A percentile compares a stretch with the other conserved stretches of the same genome.
These are phyloP conservation scores for Picea glauca DNA, from an alignment of 75 land plant species.

Conservation along the genomic window DNA sequence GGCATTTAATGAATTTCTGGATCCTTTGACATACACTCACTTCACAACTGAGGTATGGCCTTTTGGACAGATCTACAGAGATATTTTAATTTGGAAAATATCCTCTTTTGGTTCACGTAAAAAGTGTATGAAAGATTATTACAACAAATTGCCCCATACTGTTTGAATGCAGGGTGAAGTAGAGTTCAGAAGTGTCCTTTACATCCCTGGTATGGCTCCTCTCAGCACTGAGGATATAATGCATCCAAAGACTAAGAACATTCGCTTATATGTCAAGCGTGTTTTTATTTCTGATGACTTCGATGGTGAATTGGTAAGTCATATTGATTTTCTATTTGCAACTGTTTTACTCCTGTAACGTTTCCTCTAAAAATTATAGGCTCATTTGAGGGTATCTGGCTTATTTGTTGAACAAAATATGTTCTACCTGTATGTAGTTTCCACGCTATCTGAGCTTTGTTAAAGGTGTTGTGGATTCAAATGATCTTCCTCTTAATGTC, in stretches of 20 bases:
- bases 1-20: conserved; percentile 90
- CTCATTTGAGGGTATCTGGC: neutral
- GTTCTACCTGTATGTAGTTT: conserved; percentile 44
- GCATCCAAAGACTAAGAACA: conserved; percentile 84
- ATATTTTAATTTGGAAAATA: neutral
- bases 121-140: neutral
- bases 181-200: conserved; percentile 89
- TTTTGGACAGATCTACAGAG: neutral
- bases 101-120: neutral
- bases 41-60: conserved; percentile 85
- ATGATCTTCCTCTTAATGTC: conserved; percentile 96
- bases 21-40: conserved; percentile 81
- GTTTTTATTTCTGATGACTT: conserved; percentile 98
- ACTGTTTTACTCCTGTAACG: neutral
- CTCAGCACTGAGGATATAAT: conserved; percentile 79
- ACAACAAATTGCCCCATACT: neutral
- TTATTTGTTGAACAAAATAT: neutral
- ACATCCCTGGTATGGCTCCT: conserved; percentile 98
- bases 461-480: conserved; percentile 98
- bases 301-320: conserved; percentile 93
- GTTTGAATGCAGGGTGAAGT: conserved; percentile 81
- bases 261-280: conserved; percentile 90
- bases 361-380: neutral
- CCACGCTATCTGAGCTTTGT: conserved; percentile 93
- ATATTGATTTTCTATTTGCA: neutral